Base-by-base conservation (phyloP, 768 basidiomycete species). In the Chalciporus sphaerocephalus region DNA sequence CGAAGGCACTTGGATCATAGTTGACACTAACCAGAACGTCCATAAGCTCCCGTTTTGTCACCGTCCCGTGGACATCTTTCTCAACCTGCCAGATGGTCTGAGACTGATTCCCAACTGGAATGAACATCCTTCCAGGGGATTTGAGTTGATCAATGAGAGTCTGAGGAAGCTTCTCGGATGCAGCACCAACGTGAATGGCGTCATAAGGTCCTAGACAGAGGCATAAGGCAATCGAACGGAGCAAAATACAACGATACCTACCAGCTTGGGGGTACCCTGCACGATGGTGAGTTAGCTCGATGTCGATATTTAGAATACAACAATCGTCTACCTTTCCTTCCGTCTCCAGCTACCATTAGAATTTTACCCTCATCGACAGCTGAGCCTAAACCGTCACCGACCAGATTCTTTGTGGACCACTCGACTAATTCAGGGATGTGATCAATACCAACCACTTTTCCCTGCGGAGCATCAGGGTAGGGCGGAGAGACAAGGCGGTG, bases 141-240 rank as follows among this genome's bases (percentile, higher is more conserved):
- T 83, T 83, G 3, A 92, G 80, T 57, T 95, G 93, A 12, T 87
- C 80, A 22, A 97, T 64, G 1, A 98, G 76, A 0, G 74, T 64
- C 17, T 76, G 63, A 0, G 94, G 93, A 12, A 92, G 66, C 0
- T 58, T 72, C 0, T 89, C 85, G 0, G 94, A 83, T 0, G 95
- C 94, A 0, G 95, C 95, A 4, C 95, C 95, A 28, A 97, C 94
- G 54, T 98, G 94, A 40, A 97, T 96, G 0, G 81, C 85, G 50
- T 91, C 78, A 59, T 83, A 92, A 0, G 86, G 87, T 3, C 74
- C 83, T 80, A 48, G 18, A 15, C 22, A 44, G n/a, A 13, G n/a
- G 8, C 24, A 20, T 42, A 18, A 23, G 18, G 39, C 20, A 15
- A 6, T 36, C 1, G 6, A 21, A 24, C 17, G 13, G 8, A 27